Percentiles rank a stretch among this genome's conserved stretches.
These are phyloP conservation scores for Lipomyces chichibuensis DNA, from an alignment of 805 yeast genomes.

Conservation along the genomic window DNA sequence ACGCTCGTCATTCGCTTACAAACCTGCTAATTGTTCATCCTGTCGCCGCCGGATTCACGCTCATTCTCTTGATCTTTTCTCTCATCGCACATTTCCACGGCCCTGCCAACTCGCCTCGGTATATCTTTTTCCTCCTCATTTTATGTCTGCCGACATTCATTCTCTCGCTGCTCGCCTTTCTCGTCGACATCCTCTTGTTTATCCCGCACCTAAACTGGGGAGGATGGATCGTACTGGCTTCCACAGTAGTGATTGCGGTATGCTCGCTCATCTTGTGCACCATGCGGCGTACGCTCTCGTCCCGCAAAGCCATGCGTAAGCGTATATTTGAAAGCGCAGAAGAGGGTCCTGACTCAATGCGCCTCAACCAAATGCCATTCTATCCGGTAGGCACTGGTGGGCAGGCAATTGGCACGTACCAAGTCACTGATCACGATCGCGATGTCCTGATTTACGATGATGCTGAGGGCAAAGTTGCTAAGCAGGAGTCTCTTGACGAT, in stretches of 20 bases:
- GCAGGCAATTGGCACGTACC: not conserved
- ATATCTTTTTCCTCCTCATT: constrained; percentile 56
- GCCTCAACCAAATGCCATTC: constrained; percentile 29
- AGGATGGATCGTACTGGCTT: constrained; percentile 80
- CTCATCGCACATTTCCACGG: constrained; percentile 48
- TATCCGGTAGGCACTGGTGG: constrained; percentile 21
- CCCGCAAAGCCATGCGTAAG: constrained; percentile 38
- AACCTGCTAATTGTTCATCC: constrained; percentile 69
- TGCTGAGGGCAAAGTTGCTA: constrained; percentile 18
- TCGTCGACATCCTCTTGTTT: constrained; percentile 81
- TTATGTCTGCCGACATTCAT: constrained; percentile 71
- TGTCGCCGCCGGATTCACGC: constrained; percentile 60
- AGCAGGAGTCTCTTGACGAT: constrained; percentile 7
- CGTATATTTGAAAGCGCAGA: constrained; percentile 28
- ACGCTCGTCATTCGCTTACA: constrained; percentile 61
- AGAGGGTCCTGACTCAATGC: constrained; percentile 16
- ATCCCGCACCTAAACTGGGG: constrained; percentile 74
- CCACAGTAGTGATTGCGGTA: constrained; percentile 66
- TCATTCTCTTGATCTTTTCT: constrained; percentile 50
- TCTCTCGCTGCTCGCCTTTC: constrained; percentile 68
- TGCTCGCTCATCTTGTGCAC: constrained; percentile 70
- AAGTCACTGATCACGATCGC: constrained; percentile 14
- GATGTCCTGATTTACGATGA: constrained; percentile 28
- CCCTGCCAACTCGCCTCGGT: constrained; percentile 47
- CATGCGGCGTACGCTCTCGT: constrained; percentile 66